Base-by-base conservation (phyloP, 2,329 filamentous ascomycete genomes). In the Neospermospora avenae region DNA sequence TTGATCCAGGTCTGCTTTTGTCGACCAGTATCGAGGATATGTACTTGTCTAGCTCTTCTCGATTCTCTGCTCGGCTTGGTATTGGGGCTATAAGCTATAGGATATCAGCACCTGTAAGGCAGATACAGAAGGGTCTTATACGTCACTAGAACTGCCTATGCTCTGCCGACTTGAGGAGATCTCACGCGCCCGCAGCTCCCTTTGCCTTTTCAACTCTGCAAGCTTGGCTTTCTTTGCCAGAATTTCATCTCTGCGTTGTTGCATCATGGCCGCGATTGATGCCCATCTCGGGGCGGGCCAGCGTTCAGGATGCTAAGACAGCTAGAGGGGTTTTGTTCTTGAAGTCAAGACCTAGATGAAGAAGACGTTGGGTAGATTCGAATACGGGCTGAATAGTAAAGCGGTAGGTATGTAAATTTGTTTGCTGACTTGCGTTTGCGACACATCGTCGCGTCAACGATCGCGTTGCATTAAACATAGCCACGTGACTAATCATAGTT, bases 181-280 rank as follows among this genome's bases (percentile, higher is more conserved):
- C 73, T 96, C 90, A 73, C 84, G 90, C 65, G 90, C 85, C 61
- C 93, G 84, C 69, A 93, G 79, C 74, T 96, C 92, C 69, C 95
- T 85, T 78, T 97, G 92, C 64, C 90, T 86, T 79, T 96, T 97
- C 67, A 99, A 84, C 82, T 98, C 95, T 53, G 91, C 93, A 70
- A 99, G 91, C 81, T 95, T 97, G 65, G 93, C 93, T 81, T 91
- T 93, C 80, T 99, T 99, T 68, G 92, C 93, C 70, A 95, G 81
- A 69, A 99, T 96, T 80, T 99, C 95, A 80, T 96, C 92, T 80
- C 91, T 89, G 70, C 93, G 89, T 81, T 93, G 80, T 74, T 86
- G 85, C 81, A 88, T 88, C 63, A 67, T 71, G 42, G 31, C 62
- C 64, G 63, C 63, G 62, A 66, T 54, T 54, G 59, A 64, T 64